Evolutionary conservation across 148 eudicot species (phyloP).

Genomic region (Pouteria glomerata): DNA sequence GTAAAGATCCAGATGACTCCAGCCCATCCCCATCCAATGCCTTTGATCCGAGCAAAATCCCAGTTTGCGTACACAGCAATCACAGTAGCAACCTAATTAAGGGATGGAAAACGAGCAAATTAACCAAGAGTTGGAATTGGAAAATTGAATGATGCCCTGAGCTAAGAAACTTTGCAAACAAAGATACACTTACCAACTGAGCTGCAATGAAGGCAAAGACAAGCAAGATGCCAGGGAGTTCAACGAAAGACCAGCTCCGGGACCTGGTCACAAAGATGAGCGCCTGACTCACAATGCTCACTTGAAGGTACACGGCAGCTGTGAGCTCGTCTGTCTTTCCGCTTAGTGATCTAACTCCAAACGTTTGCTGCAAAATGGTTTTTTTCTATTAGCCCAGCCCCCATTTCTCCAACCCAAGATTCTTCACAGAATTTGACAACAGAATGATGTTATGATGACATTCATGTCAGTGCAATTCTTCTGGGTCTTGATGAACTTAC

Average conservation of each 20-base stretch:
- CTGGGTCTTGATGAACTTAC: neutral
- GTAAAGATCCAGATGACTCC: constrained; percentile 83
- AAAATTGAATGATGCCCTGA: neutral
- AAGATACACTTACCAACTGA: constrained; percentile 53
- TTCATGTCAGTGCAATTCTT: neutral
- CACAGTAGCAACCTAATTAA: constrained; percentile 52
- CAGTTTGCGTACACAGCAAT: constrained; percentile 77
- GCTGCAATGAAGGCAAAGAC: constrained; percentile 60
- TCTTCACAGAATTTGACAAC: no score
- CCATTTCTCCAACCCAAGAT: no score
- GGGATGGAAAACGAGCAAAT: neutral
- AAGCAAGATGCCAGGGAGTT: constrained; percentile 68
- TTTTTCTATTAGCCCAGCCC: no score
- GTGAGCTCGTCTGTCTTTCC: constrained; percentile 44
- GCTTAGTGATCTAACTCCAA: constrained; percentile 47
- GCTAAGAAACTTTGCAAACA: no score
- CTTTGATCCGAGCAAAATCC: constrained; percentile 63
- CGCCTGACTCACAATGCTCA: constrained; percentile 89
- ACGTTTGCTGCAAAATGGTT: constrained; percentile 36
- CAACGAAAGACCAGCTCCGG: constrained; percentile 76
- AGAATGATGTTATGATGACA: no score
- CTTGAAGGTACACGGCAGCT: constrained; percentile 89
- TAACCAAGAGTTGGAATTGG: neutral
- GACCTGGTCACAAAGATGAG: constrained; percentile 90
- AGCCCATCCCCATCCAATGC: constrained; percentile 90